A percentile compares a stretch with the other conserved stretches of the same genome.
Evolutionary conservation across 768 basidiomycete species (phyloP).

Genomic region (Boletus vinaceobasis): DNA sequence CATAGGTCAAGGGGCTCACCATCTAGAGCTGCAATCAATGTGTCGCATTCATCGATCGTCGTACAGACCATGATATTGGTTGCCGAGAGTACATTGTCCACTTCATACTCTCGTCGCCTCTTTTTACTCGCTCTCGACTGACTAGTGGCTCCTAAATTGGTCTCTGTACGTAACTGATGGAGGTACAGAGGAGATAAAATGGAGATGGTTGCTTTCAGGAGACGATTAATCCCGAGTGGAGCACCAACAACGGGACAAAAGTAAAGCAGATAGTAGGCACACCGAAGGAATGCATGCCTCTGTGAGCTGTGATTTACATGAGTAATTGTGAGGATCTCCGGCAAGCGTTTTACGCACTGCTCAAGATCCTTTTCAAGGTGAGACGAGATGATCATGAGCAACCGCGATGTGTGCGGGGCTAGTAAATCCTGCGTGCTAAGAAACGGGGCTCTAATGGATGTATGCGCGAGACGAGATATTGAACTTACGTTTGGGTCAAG

Average conservation of each 20-base stretch:
- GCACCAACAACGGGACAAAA: slow-evolving; percentile 47
- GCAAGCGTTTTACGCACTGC: slow-evolving; percentile 37
- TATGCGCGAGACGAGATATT: not conserved
- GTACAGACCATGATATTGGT: slow-evolving; percentile 47
- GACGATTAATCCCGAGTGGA: slow-evolving; percentile 45
- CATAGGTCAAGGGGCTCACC: slow-evolving; percentile 40
- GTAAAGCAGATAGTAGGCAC: slow-evolving; percentile 42
- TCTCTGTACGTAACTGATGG: slow-evolving; percentile 32
- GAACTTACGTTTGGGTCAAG: slow-evolving; percentile 48
- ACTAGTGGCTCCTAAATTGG: slow-evolving; percentile 16
- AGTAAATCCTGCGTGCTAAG: slow-evolving; percentile 53
- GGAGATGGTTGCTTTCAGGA: slow-evolving; percentile 53
- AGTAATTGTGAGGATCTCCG: not conserved
- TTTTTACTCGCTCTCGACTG: slow-evolving; percentile 61
- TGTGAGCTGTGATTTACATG: slow-evolving; percentile 29
- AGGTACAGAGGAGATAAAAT: slow-evolving; percentile 48
- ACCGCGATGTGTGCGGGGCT: slow-evolving; percentile 49
- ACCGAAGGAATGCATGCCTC: slow-evolving; percentile 43
- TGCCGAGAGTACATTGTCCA: slow-evolving; percentile 64
- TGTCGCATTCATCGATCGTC: slow-evolving; percentile 47
- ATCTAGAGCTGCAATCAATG: slow-evolving; percentile 52
- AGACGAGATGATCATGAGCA: slow-evolving; percentile 51
- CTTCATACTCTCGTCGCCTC: slow-evolving; percentile 66
- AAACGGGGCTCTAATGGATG: not conserved
- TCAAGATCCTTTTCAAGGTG: slow-evolving; percentile 58